Evolutionary conservation across 306 rosid species (phyloP).

Genomic region (Cucumis melo): DNA sequence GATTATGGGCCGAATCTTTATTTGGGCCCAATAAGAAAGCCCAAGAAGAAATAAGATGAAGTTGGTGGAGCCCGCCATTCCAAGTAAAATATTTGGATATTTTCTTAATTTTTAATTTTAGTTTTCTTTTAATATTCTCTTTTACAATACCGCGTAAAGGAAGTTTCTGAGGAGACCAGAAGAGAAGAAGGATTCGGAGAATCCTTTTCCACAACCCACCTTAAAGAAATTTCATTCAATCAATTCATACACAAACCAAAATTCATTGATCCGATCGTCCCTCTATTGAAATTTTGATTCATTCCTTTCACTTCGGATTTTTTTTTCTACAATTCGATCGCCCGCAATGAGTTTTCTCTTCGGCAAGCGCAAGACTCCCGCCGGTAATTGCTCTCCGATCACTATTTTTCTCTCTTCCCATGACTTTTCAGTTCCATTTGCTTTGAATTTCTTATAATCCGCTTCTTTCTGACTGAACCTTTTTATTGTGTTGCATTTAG

Average conservation of each 20-base stretch:
- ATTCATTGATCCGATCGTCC: background rate
- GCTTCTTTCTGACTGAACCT: background rate
- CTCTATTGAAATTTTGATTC: background rate
- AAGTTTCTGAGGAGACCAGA: slow-evolving; percentile 5
- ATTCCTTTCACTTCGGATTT: background rate
- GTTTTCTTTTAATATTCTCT: background rate
- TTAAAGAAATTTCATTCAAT: background rate
- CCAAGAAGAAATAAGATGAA: background rate
- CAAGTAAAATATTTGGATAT: background rate
- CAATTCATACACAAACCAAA: background rate
- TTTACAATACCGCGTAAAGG: background rate
- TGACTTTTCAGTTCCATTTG: background rate
- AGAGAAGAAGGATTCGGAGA: background rate
- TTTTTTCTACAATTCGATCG: slow-evolving; percentile 13
- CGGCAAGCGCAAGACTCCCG: slow-evolving; percentile 90
- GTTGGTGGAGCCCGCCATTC: background rate
- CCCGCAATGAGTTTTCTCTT: slow-evolving; percentile 75
- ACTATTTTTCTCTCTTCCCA: background rate
- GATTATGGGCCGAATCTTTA: too few relatives aligned
- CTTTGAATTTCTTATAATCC: background rate
- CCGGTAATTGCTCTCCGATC: slow-evolving; percentile 32
- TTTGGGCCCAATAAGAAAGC: background rate
- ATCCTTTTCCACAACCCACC: background rate
- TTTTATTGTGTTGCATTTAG: background rate
- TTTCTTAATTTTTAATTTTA: background rate